phyloP scores from a whole-genome alignment of 2,329 filamentous ascomycete species.

The Diaporthe sp. region DNA sequence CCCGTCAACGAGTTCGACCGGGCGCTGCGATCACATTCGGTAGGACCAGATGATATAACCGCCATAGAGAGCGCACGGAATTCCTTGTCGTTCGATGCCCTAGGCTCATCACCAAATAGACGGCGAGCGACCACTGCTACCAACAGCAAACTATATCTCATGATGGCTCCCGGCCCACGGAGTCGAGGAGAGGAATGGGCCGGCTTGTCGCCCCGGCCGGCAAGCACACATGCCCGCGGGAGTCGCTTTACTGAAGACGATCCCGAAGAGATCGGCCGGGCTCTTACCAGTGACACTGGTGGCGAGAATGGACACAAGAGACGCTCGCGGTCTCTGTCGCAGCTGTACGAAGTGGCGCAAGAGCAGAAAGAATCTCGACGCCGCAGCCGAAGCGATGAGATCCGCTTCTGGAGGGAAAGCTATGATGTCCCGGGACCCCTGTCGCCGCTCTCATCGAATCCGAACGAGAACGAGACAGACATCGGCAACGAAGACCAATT shows the following conservation, averaged over 20 bases:
- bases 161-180: slow-evolving; percentile 45
- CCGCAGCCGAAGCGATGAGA: slow-evolving; percentile 70
- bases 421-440: slow-evolving; percentile 62
- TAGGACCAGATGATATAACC: slow-evolving; percentile 67
- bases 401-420: slow-evolving; percentile 74
- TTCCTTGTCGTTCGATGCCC: slow-evolving; percentile 62
- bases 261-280: slow-evolving; percentile 70
- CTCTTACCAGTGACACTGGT: slow-evolving; percentile 66
- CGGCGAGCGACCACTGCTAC: slow-evolving; percentile 58
- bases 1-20: slow-evolving; percentile 72
- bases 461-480: slow-evolving; percentile 33
- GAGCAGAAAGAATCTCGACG: slow-evolving; percentile 56
- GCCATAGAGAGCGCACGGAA: slow-evolving; percentile 67
- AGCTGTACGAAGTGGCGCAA: slow-evolving; percentile 58
- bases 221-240: slow-evolving; percentile 68
- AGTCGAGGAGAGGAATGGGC: slow-evolving; percentile 59
- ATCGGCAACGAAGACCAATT: slow-evolving; percentile 41
- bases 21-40: slow-evolving; percentile 72
- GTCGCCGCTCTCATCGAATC: slow-evolving; percentile 63
- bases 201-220: slow-evolving; percentile 71
- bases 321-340: slow-evolving; percentile 71
- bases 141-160: slow-evolving; percentile 52
- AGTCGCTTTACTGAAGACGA: slow-evolving; percentile 57
- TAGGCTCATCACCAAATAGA: slow-evolving; percentile 47
- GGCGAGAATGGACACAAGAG: slow-evolving; percentile 58